Evolutionary conservation across 345 rosid species (phyloP).

Genomic region (Linum lewisii): DNA sequence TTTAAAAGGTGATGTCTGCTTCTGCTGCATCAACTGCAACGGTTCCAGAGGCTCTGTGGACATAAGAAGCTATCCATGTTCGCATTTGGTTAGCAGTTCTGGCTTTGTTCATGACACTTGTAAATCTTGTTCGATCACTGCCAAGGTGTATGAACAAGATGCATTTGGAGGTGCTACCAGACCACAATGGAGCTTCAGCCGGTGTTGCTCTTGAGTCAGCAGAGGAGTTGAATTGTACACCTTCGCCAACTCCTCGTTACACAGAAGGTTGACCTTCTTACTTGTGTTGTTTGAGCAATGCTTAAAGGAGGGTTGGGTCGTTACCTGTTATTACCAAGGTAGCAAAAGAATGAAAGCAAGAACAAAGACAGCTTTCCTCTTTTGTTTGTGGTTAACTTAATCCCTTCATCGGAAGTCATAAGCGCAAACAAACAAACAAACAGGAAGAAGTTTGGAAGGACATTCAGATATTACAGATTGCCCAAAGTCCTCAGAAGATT

Average conservation of each 20-base stretch:
- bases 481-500: too few relatives aligned
- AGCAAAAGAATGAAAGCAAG: too few relatives aligned
- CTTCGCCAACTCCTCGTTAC: slow-evolving; percentile 42
- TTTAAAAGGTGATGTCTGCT: too few relatives aligned
- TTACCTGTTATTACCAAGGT: too few relatives aligned
- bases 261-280: slow-evolving; percentile 51
- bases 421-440: too few relatives aligned
- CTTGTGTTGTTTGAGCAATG: too few relatives aligned
- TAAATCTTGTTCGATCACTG: slow-evolving; percentile 42
- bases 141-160: slow-evolving; percentile 33
- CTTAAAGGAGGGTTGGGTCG: too few relatives aligned
- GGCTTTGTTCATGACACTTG: slow-evolving; percentile 59
- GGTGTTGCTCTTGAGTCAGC: slow-evolving; percentile 22
- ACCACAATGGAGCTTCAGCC: slow-evolving; percentile 24
- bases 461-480: too few relatives aligned
- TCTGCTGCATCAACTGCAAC: slow-evolving; percentile 33
- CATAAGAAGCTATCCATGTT: slow-evolving; percentile 43
- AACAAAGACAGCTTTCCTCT: too few relatives aligned
- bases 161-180: slow-evolving; percentile 31
- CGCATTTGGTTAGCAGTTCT: slow-evolving; percentile 33
- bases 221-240: slow-evolving; percentile 43
- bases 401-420: too few relatives aligned
- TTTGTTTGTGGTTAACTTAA: too few relatives aligned
- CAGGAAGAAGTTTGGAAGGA: too few relatives aligned
- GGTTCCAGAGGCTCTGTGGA: slow-evolving; percentile 33